Evolutionary conservation across 2,329 filamentous ascomycete species (phyloP), one percentile per base, ranked within the genome.

Genomic region (Colletotrichum trifolii): DNA sequence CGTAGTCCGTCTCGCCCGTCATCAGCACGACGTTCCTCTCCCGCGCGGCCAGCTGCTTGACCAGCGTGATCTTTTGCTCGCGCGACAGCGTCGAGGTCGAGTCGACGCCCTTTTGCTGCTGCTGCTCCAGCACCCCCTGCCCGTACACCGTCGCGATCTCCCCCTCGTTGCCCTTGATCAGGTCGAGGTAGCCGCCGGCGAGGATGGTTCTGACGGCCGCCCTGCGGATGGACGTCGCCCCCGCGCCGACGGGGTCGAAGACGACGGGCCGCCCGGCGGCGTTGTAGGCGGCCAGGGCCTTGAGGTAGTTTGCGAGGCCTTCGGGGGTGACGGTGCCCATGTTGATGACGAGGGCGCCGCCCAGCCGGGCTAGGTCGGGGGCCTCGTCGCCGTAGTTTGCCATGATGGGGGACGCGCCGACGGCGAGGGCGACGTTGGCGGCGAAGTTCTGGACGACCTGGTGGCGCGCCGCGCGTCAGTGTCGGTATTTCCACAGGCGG

Each of bases 401-500:
- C 95, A 98, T 98, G 77, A 97, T 97, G 43, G 95, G 95, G 17
- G 91, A 96, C 11, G 92, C 91, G 40, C 95, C 95, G 56, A 96
- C 85, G 39, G 91, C 88, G 13, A 97, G 85, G 43, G 93, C 93
- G 3, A 97, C 90, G 73, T 97, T 97, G 56, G 96, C 95, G 13
- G 94, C 92, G 72, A 98, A 92, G 79, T 97, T 97, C 73, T 97
- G 94, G 25, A 97, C 95, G 0, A 98, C 82, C 81, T 83, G 38
- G 34, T 10, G 8, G 10, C 4, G 12, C n/a, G 25, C 5, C 25
- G 1, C 15, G 43, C n/a, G 43, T 46, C 15, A 46, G 43, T 4
- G 15, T 15, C n/a, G n/a, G 15, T 8, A 36, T n/a, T 10, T 2
- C 6, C 9, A n/a, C 17, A 10, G 9, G 38, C 5, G 13, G 45